Base-by-base conservation (phyloP, 768 basidiomycete genomes). In the Naganishia onofrii region DNA sequence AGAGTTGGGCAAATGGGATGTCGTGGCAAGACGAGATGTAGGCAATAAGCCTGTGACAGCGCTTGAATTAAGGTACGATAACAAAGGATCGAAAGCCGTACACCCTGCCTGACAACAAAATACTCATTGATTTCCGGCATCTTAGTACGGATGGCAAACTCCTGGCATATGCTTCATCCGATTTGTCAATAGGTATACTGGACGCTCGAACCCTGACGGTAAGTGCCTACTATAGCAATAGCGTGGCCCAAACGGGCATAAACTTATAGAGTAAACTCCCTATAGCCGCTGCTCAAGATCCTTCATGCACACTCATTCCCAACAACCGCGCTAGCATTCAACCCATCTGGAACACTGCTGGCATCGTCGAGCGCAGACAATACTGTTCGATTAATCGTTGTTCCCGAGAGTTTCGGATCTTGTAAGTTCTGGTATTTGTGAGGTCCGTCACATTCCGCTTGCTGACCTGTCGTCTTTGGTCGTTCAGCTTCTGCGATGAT, bases 281-380 rank as follows among this genome's bases (percentile, higher is more conserved):
- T 74, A n/a, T 75, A 98, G 94, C 94, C 93, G 0, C 79, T 92
- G 15, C 81, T 92, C 34, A 88, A 88, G 23, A 96, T 99, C 71
- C 83, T 97, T 69, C 91, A 91, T 81, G 91, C 96, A 0, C 95
- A 98, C 80, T 93, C 94, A 70, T 93, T 98, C 80, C 91, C 96
- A 4, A 87, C 91, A 6, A 98, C 96, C 0, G 88, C 90, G 4
- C 81, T 99, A 67, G 86, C 86, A 70, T 99, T 99, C 84, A 95
- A 90, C 77, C 89, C 93, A 1, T 84, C 87, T 7, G 88, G 89
- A 15, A 87, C 84, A n/a, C 73, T 94, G 15, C 84, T 99, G 3
- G 86, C 94, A 23, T 92, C 92, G 6, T 94, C 90, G 21, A 93
- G 93, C 74, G 90, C 91, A 9, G 95, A 98, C 82, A 93, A 91